Base-by-base conservation (phyloP, 176 grass and related monocot genomes). In the Avena sativa region DNA sequence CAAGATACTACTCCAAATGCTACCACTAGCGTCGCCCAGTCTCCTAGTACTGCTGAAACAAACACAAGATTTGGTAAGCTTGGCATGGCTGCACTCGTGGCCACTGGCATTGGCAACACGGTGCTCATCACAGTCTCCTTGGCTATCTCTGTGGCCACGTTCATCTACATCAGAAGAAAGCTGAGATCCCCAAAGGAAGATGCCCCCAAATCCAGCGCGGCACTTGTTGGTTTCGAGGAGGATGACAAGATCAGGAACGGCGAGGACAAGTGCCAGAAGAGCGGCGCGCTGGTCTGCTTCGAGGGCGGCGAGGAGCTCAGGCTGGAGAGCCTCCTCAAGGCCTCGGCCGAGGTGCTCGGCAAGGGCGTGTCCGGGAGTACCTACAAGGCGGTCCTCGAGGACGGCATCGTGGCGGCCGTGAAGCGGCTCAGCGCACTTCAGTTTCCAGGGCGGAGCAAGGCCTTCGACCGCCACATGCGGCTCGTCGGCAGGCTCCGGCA, bases 341-440 rank as follows among this genome's bases (percentile, higher is more conserved):
- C 89, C 16, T 96, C 94, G 0, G 94, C 92, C 0, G 94, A 96
- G 79, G 92, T 96, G 50, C 85, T 96, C 20, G 92, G 94, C 53
- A 96, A 94, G 86, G 94, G 92, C n/a, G 69, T 92, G 74, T 93
- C 89, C 11, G 92, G 94, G 46, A 94, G 94, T 88, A 94, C 89
- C 20, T 96, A 96, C 88, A 94, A 89, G 79, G 92, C 89, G 21
- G 84, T 94, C 3, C 83, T 96, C 4, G 92, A 96, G 73, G 92
- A 96, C 81, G 92, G 92, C 80, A 63, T 90, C 56, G 76, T 90
- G 66, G 94, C 92, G 23, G 89, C 89, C 74, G 92, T 96, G 17
- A 96, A 96, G 92, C 85, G 94, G 20, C 94, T 96, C 9, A 96
- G 90, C 86, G 79, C 83, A 6, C 73, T 96, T 83, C 94, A 92